Percentiles rank a stretch among this genome's conserved stretches.
Conservation (phyloP, 345 rosid species). For the Populus tremula region DNA sequence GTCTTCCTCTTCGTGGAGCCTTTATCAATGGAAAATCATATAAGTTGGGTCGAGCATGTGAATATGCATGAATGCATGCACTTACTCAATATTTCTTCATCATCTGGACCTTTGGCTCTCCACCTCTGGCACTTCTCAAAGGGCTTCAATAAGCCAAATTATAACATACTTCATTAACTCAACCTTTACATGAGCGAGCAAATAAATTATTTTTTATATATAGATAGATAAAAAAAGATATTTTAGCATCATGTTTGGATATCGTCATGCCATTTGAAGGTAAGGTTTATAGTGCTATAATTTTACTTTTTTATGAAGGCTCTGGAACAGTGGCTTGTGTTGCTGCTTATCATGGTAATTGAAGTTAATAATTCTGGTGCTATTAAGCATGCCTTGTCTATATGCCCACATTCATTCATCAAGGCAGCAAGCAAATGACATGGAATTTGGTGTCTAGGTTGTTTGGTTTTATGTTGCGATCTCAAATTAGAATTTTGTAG, state of each 20-base stretch:
- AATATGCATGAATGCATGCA: not conserved
- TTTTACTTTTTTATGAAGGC: not conserved
- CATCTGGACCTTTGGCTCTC: not conserved
- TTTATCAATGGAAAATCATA: conserved; percentile 1
- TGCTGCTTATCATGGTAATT: not conserved
- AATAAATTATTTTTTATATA: not conserved
- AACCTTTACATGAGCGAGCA: too few species aligned
- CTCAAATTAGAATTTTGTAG: not conserved
- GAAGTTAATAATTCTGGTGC: not conserved
- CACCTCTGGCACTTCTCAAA: not conserved
- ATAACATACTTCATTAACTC: not conserved
- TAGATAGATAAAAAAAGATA: not conserved
- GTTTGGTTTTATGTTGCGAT: not conserved
- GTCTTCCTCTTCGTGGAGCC: not conserved
- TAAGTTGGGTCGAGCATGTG: not conserved
- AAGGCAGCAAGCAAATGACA: not conserved
- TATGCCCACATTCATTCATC: not conserved
- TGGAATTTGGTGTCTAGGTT: not conserved
- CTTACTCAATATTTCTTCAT: not conserved
- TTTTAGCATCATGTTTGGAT: not conserved
- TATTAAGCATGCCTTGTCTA: not conserved
- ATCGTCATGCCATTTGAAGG: not conserved
- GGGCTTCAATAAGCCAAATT: not conserved
- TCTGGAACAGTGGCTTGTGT: not conserved
- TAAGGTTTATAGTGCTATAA: not conserved